Base-by-base conservation (phyloP, 2,329 filamentous ascomycete genomes). In the Onygenales sp. region DNA sequence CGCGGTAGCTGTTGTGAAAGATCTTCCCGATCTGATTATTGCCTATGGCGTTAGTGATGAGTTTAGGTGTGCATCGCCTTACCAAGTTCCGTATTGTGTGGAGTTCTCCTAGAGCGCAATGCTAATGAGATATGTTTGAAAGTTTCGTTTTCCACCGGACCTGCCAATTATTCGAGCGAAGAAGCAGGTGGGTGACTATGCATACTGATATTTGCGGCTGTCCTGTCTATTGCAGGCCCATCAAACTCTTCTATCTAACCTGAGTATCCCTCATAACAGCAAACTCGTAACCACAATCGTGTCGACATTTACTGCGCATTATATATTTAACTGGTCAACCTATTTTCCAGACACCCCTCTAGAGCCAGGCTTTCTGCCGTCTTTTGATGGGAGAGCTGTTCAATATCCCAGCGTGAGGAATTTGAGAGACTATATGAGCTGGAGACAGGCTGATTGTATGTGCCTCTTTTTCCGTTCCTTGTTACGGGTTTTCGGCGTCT, bases 31-130 rank as follows among this genome's bases (percentile, higher is more conserved):
- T 63, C 83, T 96, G 59, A 83, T 85, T 6, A 80, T 97, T 57
- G 91, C 86, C 0, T 98, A 97, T 63, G 93, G 93, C 1, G 84
- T 95, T 60, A 96, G 90, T 69, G 93, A 98, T 66, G 93, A 98
- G 68, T 97, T 86, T 69, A 93, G 61, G 70, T 64, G 38, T 54
- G 47, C 41, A 48, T 36, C 27, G 11, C 39, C 31, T 31, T 10
- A 39, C 33, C 13, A 7, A n/a, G 9, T 2, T 54, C 32, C 52
- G 45, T 50, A 50, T 55, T 42, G 35, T 27, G 11, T 5, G 13
- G 13, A 7, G 5, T 3, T n/a, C 21, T 8, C n/a, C n/a, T 4
- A 13, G 17, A 39, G 39, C 39, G 2, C 38, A 1, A 31, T 21
- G 21, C n/a, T 47, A 14, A 53, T 41, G 9, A 43, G 5, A 3